phyloP scores from a whole-genome alignment of 2,329 filamentous ascomycete genomes.

The Emergomyces pasteurianus region DNA sequence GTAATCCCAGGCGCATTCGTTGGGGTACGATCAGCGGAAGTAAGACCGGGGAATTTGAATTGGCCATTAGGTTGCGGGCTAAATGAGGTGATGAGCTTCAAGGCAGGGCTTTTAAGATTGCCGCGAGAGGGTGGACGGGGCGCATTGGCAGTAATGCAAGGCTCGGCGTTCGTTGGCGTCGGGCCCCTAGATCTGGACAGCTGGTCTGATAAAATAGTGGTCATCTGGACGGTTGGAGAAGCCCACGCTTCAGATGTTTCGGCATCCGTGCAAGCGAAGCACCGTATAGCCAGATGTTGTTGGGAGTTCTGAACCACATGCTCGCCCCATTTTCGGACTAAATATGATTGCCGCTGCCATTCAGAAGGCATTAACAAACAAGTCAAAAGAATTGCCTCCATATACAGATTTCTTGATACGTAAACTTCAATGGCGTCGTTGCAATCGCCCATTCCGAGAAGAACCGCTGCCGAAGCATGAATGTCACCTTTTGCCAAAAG shows the following conservation, averaged over 20 bases:
- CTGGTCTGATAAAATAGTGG: conserved; percentile 36
- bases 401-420: conserved; percentile 75
- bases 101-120: conserved; percentile 55
- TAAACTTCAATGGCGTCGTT: conserved; percentile 97
- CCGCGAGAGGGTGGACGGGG: conserved; percentile 43
- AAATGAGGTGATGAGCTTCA: conserved; percentile 89
- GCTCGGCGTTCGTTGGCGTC: conserved; percentile 1
- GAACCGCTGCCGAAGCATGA: conserved; percentile 82
- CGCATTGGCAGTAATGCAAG: conserved; percentile 43
- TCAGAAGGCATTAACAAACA: conserved; percentile 72
- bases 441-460: conserved; percentile 82
- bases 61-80: conserved; percentile 36
- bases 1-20: conserved; percentile 68
- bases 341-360: conserved; percentile 80
- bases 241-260: conserved; percentile 81
- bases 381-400: conserved; percentile 85
- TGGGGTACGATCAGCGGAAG: conserved; percentile 53
- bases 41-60: conserved; percentile 50
- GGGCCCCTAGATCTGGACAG: conserved; percentile 37
- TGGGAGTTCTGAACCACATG: conserved; percentile 77
- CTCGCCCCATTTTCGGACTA: conserved; percentile 92
- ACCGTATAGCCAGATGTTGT: conserved; percentile 81
- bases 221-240: conserved; percentile 63
- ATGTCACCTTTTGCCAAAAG: conserved; percentile 81
- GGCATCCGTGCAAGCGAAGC: conserved; percentile 78